Evolutionary conservation across 495 filamentous ascomycete genomes (phyloP).

Genomic region (Terfezia claveryi): DNA sequence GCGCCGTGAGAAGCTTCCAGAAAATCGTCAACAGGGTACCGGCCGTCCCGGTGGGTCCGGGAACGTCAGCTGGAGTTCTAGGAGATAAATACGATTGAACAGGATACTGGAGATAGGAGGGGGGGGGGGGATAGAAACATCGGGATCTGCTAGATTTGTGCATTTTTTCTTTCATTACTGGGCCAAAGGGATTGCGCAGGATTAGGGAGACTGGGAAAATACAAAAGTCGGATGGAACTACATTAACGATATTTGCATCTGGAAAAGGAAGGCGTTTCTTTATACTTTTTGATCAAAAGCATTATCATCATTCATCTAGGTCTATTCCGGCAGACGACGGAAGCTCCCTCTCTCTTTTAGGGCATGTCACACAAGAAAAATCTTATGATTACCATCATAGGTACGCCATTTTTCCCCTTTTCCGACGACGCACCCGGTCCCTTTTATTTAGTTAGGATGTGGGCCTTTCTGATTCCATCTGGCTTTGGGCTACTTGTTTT

Average conservation of each 20-base stretch:
- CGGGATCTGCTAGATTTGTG: background rate
- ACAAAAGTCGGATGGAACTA: background rate
- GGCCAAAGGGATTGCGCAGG: background rate
- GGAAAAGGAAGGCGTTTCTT: background rate
- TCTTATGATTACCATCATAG: background rate
- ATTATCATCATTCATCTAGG: background rate
- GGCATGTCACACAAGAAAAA: background rate
- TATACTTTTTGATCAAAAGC: background rate
- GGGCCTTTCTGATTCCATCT: background rate
- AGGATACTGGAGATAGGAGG: background rate
- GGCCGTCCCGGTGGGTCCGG: background rate
- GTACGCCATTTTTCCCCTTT: background rate
- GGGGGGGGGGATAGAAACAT: background rate
- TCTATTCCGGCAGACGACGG: background rate
- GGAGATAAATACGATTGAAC: background rate
- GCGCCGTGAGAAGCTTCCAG: background rate
- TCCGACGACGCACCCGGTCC: background rate
- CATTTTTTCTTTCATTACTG: background rate
- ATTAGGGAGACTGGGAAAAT: background rate
- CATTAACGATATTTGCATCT: background rate
- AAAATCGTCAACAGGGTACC: background rate
- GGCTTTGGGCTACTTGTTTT: background rate
- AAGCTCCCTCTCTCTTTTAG: background rate
- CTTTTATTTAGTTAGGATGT: background rate
- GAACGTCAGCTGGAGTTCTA: background rate